Conservation (phyloP, 441 rosid species). For the Macaranga tanarius region DNA sequence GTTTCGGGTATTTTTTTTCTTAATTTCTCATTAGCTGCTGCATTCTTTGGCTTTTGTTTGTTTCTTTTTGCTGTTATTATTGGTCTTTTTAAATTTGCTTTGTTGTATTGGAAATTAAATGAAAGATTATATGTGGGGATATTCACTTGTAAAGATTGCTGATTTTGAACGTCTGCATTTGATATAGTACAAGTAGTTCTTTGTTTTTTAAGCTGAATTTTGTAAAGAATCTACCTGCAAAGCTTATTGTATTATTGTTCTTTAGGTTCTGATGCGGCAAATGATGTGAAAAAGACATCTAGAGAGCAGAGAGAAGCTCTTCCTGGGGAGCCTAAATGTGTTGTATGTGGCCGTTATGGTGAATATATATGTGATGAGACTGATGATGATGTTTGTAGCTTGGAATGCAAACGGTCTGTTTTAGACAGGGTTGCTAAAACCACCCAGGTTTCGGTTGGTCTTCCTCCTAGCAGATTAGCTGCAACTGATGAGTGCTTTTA, state of each 20-base stretch:
- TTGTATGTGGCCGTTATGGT: constrained; percentile 74
- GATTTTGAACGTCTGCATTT: not conserved
- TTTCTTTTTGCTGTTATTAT: not conserved
- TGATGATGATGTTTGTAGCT: constrained; percentile 80
- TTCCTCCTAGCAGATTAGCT: constrained; percentile 38
- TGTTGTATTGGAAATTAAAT: not conserved
- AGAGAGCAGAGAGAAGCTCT: constrained; percentile 75
- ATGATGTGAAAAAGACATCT: constrained; percentile 56
- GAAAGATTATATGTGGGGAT: too few relatives aligned
- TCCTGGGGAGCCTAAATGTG: constrained; percentile 70
- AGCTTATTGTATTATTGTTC: not conserved
- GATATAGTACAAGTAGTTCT: not conserved
- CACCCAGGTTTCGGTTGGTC: constrained; percentile 23
- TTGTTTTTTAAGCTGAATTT: not conserved
- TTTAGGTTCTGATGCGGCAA: constrained; percentile 28
- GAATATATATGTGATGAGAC: constrained; percentile 86
- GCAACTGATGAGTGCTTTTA: constrained; percentile 79
- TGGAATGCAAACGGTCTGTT: constrained; percentile 69
- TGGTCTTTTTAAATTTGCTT: not conserved
- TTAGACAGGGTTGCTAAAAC: constrained; percentile 32
- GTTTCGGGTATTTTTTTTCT: constrained; percentile 16
- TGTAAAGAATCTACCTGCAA: not conserved
- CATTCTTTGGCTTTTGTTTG: not conserved
- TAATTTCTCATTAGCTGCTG: not conserved
- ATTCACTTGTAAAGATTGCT: too few relatives aligned